Evolutionary conservation across 2,329 filamentous ascomycete genomes (phyloP), one percentile per base, ranked within the genome.

Genomic region (Fusarium oxysporum): DNA sequence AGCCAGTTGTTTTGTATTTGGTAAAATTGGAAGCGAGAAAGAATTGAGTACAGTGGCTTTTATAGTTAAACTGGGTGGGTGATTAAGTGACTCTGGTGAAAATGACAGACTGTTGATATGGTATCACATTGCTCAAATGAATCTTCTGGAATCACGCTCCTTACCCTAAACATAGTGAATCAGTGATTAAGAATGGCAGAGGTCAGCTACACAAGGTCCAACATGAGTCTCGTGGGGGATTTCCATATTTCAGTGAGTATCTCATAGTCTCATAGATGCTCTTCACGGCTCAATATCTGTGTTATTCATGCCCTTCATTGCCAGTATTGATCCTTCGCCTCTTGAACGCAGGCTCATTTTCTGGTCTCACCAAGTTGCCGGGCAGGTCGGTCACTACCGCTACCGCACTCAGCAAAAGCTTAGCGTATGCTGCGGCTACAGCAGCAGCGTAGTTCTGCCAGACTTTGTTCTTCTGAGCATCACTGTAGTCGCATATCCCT

Each of bases 141-240:
- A 54, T 12, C 13, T 17, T 30, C 17, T n/a, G 10, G 13, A 28
- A n/a, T 5, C 3, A 17, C 2, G 16, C 5, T 12, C 0, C 2
- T 17, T 16, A 5, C 8, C 7, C 23, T 9, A 13, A 4, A n/a
- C 12, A 28, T 5, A 40, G 23, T 17, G 19, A 40, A n/a, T 54
- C 50, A 17, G 19, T 8, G 8, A 17, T 17, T 5, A 2, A 13
- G 9, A 5, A 21, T 40, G 33, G 13, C 2, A 38, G 50, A 3
- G 13, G 7, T 17, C 11, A 3, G 8, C 30, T 33, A 16, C 1
- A 12, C 16, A 10, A 0, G 32, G 9, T 3, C 6, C 8, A 12
- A 16, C 0, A 6, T 16, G 12, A 21, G n/a, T 3, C 3, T 5
- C 16, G 12, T 2, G 3, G 2, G 19, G 23, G 5, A 11, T 5